Evolutionary conservation across 768 basidiomycete species (phyloP), one percentile per base, ranked within the genome.

Genomic region (Tulasnella sp.): DNA sequence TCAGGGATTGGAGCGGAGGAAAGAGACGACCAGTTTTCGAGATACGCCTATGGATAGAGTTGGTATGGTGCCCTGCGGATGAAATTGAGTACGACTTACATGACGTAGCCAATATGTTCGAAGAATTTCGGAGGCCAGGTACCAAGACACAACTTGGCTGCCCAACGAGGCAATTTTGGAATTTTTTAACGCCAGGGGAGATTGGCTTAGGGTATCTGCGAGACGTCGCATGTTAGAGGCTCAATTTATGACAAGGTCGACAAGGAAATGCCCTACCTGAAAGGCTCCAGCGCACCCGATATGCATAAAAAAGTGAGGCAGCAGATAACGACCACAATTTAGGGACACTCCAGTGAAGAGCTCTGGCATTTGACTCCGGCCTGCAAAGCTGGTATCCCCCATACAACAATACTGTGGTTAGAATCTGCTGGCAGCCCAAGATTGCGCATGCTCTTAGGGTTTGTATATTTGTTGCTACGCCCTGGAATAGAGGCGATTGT

Each of bases 391-490:
- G 76, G 65, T 81, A 77, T 57, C 91, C 91, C 91, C 91, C 93
- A 61, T 87, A 95, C 91, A 90, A 95, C 32, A 95, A 67, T 5
- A 84, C 91, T 3, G 91, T 85, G 12, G 93, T 82, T 91, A 90
- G 93, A 33, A 95, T 77, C 66, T 93, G 91, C 58, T 95, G 91
- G 7, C 89, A 83, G 34, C 91, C 91, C 66, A 93, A 91, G 0
- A 95, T 91, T 55, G 92, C 69, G 63, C 89, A 92, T 10, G 91
- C 91, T 28, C 91, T 76, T 53, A 90, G 63, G 27, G 81, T 84
- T 91, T 90, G 93, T 12, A 92, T 79, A 64, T 95, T 90, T 5
- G 91, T 92, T 1, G 91, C 88, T 48, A 90, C 89, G 59, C 91
- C 90, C n/a, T n/a, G n/a, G n/a, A n/a, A n/a, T n/a, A n/a, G n/a